phyloP scores from a whole-genome alignment of 1,139 yeast genomes.

The Kluyveromyces sp. region DNA sequence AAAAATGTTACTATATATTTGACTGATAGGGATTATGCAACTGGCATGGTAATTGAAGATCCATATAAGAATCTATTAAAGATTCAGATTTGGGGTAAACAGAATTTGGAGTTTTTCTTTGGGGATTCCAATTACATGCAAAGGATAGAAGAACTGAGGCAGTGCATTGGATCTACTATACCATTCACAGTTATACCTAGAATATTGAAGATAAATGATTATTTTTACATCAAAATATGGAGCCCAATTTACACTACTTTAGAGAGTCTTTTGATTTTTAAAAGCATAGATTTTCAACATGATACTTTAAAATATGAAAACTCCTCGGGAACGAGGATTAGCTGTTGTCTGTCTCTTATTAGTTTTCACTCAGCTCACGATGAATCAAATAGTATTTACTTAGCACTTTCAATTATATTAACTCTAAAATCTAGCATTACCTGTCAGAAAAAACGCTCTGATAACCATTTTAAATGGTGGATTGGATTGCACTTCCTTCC shows the following conservation, averaged over 20 bases:
- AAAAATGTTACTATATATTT: not conserved
- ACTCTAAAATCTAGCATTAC: too few species aligned
- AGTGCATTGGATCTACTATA: not conserved
- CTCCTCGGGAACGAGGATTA: not conserved
- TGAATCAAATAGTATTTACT: not conserved
- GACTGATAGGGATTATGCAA: not conserved
- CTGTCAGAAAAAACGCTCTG: too few species aligned
- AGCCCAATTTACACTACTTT: not conserved
- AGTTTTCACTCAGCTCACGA: not conserved
- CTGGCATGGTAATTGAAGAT: not conserved
- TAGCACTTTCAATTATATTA: too few species aligned
- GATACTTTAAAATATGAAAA: not conserved
- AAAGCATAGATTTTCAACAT: not conserved
- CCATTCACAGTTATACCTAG: not conserved
- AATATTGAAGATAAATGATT: not conserved
- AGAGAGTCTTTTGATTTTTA: constrained; percentile 1
- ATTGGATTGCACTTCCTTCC: not conserved
- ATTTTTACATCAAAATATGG: not conserved
- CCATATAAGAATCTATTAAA: not conserved
- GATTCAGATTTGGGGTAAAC: constrained; percentile 1
- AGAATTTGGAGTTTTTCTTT: constrained; percentile 1
- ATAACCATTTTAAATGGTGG: too few species aligned
- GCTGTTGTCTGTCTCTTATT: not conserved
- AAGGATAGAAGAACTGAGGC: not conserved
- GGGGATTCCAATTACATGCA: not conserved